These are phyloP conservation scores for Lodderomyces pseudojiufengensis DNA, from an alignment of 1,139 yeast species.

Conservation along the genomic window DNA sequence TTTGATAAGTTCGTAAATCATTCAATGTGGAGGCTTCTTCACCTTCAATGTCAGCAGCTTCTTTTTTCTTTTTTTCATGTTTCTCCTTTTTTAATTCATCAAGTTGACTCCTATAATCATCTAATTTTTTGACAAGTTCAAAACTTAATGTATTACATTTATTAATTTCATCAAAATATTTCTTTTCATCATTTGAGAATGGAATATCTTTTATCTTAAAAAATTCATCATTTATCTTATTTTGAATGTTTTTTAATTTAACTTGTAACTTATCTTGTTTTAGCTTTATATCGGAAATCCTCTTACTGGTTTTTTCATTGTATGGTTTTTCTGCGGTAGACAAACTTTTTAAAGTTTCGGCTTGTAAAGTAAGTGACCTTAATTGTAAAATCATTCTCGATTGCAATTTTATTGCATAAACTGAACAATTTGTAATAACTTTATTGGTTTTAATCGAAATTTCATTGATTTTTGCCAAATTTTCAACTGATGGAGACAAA, in stretches of 20 bases:
- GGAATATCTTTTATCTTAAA: conserved; percentile 25
- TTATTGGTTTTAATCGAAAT: conserved; percentile 19
- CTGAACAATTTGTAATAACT: conserved; percentile 18
- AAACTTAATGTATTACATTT: conserved; percentile 2
- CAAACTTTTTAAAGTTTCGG: conserved; percentile 15
- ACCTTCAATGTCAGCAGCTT: not conserved
- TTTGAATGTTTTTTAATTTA: conserved; percentile 21
- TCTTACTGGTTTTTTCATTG: conserved; percentile 10
- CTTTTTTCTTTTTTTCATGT: not conserved
- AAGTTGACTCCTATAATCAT: not conserved
- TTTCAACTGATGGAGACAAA: conserved; percentile 9
- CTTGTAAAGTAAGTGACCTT: conserved; percentile 23
- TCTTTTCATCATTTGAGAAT: conserved; percentile 31
- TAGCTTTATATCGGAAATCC: conserved; percentile 14
- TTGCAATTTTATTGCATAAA: conserved; percentile 22
- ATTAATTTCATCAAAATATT: conserved; percentile 40
- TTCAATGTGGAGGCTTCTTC: conserved; percentile 11
- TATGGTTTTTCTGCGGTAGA: conserved; percentile 14
- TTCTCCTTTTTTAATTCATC: not conserved
- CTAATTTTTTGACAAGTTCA: conserved; percentile 2
- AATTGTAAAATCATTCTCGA: conserved; percentile 21
- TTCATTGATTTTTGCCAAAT: conserved; percentile 17
- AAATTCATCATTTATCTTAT: conserved; percentile 19
- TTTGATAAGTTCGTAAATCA: conserved; percentile 18
- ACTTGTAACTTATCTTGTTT: conserved; percentile 23